Base-by-base conservation (phyloP, 2,329 filamentous ascomycete genomes). In the Periconia macrospinosa region DNA sequence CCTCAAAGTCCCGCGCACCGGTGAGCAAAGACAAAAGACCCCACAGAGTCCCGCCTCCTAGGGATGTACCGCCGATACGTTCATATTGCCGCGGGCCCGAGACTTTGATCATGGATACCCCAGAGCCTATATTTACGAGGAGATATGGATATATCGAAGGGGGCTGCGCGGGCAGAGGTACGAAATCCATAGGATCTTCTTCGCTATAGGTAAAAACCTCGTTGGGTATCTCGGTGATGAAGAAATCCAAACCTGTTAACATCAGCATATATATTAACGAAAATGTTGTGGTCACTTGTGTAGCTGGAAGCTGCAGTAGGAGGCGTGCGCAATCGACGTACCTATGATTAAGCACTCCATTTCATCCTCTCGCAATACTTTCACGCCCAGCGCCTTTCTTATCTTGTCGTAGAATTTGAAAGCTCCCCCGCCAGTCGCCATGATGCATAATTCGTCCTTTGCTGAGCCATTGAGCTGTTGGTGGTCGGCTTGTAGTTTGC, bases 321-420 rank as follows among this genome's bases (percentile, higher is more conserved):
- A 27, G 23, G 23, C 5, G 41, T 40, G 33, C 6, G 9, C 10
- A 18, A 41, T 17, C 3, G n/a, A 61, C 79, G 60, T 74, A 92
- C 90, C 92, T 67, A 94, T 94, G 59, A 99, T 99, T 54, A 99
- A 78, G 71, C 94, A 99, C 74, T 96, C 92, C 94, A 99, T 99
- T 77, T 99, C 94, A 68, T 99, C 94, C 75, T 97, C 94, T 42
- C 92, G 83, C 66, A 92, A 80, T 18, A 99, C 92, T 69, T 97
- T 89, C 1, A 96, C 90, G 14, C 90, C 90, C 47, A 99, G 78
- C 5, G 88, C 86, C 57, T 93, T 85, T 69, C 86, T 87, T 64
- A 99, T 91, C 74, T 86, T 88, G 72, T 97, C 92, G 74, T 97
- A 97, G 77, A 90, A 99, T 74, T 97, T 97, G 81, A 90, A 97